A percentile compares a stretch with the other conserved stretches of the same genome.
These are phyloP conservation scores for Tolypocladium guangdongense DNA, from an alignment of 2,329 filamentous ascomycete genomes.

Conservation along the genomic window DNA sequence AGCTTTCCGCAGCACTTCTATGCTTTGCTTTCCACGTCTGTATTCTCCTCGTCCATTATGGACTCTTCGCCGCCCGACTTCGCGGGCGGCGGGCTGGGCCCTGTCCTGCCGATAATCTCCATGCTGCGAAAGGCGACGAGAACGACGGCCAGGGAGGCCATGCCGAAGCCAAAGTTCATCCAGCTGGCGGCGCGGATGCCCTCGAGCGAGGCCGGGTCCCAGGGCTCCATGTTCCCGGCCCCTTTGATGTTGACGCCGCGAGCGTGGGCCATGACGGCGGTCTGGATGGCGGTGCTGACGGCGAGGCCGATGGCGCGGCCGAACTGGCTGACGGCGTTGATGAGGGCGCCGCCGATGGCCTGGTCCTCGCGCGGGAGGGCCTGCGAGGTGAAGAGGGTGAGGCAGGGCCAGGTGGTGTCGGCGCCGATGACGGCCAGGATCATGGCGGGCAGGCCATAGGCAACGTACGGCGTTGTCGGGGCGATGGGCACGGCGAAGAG, in stretches of 20 bases:
- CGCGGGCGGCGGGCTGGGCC: conserved; percentile 5
- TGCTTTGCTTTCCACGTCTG: not conserved
- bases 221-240: conserved; percentile 27
- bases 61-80: not conserved
- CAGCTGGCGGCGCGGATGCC: conserved; percentile 40
- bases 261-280: conserved; percentile 43
- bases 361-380: conserved; percentile 53
- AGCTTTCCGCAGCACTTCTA: not conserved
- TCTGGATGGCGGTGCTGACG: conserved; percentile 53
- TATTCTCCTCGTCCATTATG: not conserved
- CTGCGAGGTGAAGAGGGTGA: conserved; percentile 56
- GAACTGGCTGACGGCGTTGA: conserved; percentile 56
- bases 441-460: conserved; percentile 57
- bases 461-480: conserved; percentile 51
- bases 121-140: conserved; percentile 37
- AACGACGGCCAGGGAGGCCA: conserved; percentile 32
- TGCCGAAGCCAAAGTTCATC: conserved; percentile 39
- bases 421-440: conserved; percentile 53
- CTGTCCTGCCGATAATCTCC: conserved; percentile 37
- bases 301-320: conserved; percentile 56
- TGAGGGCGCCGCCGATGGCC: conserved; percentile 54
- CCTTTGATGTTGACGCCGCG: conserved; percentile 31
- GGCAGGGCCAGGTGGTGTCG: conserved; percentile 54
- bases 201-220: conserved; percentile 34
- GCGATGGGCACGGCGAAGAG: conserved; percentile 56